Base-by-base conservation (phyloP, 2,329 filamentous ascomycete genomes). In the Ophiosphaerella korrae region DNA sequence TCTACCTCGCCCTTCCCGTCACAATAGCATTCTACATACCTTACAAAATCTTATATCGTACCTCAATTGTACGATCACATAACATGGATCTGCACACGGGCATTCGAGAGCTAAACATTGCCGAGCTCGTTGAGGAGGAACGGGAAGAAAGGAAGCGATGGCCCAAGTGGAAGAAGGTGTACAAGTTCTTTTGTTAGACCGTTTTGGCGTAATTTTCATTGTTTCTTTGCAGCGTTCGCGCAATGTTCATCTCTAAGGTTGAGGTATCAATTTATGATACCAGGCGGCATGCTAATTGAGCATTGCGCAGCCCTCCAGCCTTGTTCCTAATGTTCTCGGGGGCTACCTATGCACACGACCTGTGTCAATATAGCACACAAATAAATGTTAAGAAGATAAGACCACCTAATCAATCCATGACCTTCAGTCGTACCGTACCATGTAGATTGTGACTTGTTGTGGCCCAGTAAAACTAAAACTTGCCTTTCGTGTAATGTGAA, bases 1-100 rank as follows among this genome's bases (percentile, higher is more conserved):
- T 83, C 54, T 91, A 88, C 71, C 79, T 90, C 55, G 87, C 87
- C 4, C 84, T 84, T 1, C 88, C 89, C 12, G 84, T 90, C 58
- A 83, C 90, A 21, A 59, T 86, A 14, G 59, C 80, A 34, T 89
- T 88, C 72, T 96, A 89, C 71, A 38, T 90, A 9, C 78, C 73
- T 0, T 93, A 96, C 75, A 96, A 96, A 76, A 13, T 94, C 31
- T 88, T 80, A 73, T 89, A 84, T 69, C 80, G 80, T 49, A 95
- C 92, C 1, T 76, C 79, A 1, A 80, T 90, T 50, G 81, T 96
- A 37, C 79, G 82, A 14, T 75, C 82, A 31, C 78, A 81, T 43
- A 88, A 95, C 56, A 95, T 97, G 86, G 92, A 97, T 74, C 76
- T 97, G 55, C 84, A 88, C 52, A 96, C 92, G 0, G 93, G 93